Evolutionary conservation across 345 rosid species (phyloP).

Genomic region (Salix udensis): DNA sequence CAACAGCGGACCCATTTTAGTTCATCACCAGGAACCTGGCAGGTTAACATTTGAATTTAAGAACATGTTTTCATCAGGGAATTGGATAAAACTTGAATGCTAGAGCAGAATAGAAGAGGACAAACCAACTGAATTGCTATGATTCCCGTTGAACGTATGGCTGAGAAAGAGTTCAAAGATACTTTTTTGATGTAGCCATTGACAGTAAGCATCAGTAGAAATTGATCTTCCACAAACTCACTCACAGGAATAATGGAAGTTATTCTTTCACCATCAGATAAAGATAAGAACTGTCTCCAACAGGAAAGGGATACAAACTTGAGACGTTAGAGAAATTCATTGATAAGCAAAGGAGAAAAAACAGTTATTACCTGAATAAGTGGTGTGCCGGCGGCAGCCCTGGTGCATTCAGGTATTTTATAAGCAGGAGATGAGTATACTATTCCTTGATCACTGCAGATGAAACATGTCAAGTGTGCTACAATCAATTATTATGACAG

Average conservation of each 20-base stretch:
- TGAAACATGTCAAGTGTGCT: not conserved
- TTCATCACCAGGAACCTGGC: slow-evolving; percentile 88
- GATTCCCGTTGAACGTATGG: slow-evolving; percentile 93
- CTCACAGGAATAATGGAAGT: slow-evolving; percentile 92
- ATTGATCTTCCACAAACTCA: slow-evolving; percentile 74
- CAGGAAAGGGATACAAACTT: slow-evolving; percentile 14
- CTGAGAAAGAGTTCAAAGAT: slow-evolving; percentile 69
- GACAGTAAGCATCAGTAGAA: slow-evolving; percentile 85
- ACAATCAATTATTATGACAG: no score
- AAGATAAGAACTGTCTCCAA: slow-evolving; percentile 62
- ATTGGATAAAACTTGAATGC: not conserved
- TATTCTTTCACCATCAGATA: slow-evolving; percentile 90
- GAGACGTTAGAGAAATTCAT: slow-evolving; percentile 13
- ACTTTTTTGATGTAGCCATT: slow-evolving; percentile 98
- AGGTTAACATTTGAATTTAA: slow-evolving; percentile 17
- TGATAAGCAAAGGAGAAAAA: slow-evolving; percentile 1
- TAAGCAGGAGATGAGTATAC: slow-evolving; percentile 92
- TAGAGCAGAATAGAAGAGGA: slow-evolving; percentile 14
- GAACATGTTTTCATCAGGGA: not conserved
- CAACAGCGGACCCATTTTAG: slow-evolving; percentile 92
- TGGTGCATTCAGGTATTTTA: slow-evolving; percentile 87
- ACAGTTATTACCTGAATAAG: slow-evolving; percentile 64
- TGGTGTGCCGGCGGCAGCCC: slow-evolving; percentile 91
- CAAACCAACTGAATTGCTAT: slow-evolving; percentile 94
- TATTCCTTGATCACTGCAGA: slow-evolving; percentile 75